phyloP scores from a whole-genome alignment of 2,329 filamentous ascomycete species.

The Fusarium azukiicola region DNA sequence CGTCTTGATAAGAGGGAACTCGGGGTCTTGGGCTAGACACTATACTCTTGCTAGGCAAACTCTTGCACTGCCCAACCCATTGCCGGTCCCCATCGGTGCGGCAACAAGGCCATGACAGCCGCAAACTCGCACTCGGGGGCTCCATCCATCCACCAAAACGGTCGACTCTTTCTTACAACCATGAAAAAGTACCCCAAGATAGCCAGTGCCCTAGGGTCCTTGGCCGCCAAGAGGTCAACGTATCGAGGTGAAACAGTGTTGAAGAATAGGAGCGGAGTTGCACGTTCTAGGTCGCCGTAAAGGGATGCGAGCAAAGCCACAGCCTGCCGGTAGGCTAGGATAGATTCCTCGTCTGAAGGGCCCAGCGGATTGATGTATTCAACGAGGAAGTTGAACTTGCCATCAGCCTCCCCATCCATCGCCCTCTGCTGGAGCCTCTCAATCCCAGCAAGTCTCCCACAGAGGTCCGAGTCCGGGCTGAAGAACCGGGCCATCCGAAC shows the following conservation, averaged over 20 bases:
- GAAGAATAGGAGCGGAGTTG: background rate
- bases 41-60: background rate
- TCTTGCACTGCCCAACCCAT: constrained; percentile 1
- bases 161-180: background rate
- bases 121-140: constrained; percentile 3
- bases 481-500: background rate
- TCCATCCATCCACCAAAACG: background rate
- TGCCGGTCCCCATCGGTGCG: background rate
- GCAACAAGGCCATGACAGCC: background rate
- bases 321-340: background rate
- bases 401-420: background rate
- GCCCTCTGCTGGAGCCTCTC: background rate
- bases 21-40: background rate
- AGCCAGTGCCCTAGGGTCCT: background rate
- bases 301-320: background rate
- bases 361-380: background rate
- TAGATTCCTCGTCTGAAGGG: background rate
- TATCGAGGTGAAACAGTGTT: background rate
- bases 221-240: background rate
- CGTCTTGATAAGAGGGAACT: background rate
- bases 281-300: background rate
- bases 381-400: background rate
- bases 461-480: background rate
- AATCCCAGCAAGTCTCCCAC: background rate
- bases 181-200: constrained; percentile 3